Evolutionary conservation across 805 yeast genomes (phyloP), one percentile per base, ranked within the genome.

Genomic region (Candida pini): DNA sequence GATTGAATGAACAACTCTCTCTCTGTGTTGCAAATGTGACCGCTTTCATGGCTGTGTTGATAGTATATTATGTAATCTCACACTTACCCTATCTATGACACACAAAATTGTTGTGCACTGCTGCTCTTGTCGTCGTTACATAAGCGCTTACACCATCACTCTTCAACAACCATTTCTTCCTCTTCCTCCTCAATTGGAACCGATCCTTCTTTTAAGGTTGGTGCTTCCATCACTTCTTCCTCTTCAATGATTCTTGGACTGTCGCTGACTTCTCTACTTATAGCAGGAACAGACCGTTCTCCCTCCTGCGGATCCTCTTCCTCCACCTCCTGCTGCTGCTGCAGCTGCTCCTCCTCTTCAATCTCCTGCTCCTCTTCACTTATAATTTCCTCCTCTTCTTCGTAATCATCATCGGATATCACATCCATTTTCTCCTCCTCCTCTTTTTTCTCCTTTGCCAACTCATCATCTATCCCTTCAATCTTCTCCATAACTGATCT

Each of bases 401-500:
- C 36, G 27, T 40, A 48, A 5, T 36, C 49, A 20, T 31, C 42
- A 5, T n/a, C n/a, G n/a, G n/a, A n/a, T n/a, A n/a, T n/a, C n/a
- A n/a, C n/a, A n/a, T 41, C 44, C 6, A 28, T 38, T 25, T 41
- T 41, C 17, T 30, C 35, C 21, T 31, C 38, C 12, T 35, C 38
- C n/a, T 30, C 31, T 24, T 35, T 44, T 25, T 28, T 18, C 28
- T 48, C 53, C n/a, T 38, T 38, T 4, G 38, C 37, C 19, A 42
- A 23, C 27, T 47, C 47, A 9, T n/a, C 32, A 13, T 36, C 36
- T 2, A 44, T 31, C 4, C 21, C 21, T 4, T 10, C 12, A 9
- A 51, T 41, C 2, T 35, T 41, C 4, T 25, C 19, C 15, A 39
- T 43, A n/a, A 58, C 17, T 9, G 29, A 30, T 13, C 22, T 25